Base-by-base conservation (phyloP, 169 alveolate genomes). In the Babesia ovata region DNA sequence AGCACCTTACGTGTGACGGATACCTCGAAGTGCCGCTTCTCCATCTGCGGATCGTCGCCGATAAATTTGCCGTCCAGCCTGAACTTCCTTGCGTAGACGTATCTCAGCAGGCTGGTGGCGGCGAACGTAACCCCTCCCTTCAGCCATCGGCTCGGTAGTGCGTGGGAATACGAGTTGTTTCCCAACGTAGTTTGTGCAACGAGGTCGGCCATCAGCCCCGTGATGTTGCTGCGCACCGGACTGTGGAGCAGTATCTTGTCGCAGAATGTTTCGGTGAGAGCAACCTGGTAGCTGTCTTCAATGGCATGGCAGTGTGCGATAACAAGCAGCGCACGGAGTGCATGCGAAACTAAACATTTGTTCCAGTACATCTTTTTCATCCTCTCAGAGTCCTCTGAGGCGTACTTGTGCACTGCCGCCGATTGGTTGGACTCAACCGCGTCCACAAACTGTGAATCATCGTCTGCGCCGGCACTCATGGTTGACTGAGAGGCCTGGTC, bases 61-160 rank as follows among this genome's bases (percentile, higher is more conserved):
- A 67, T 67, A 42, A 67, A 67, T 57, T 52, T 67, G 14, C 76
- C 76, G 39, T 67, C 76, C 17, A 75, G 26, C 39, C 46, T 63
- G 63, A 60, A 71, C 72, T 59, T 71, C 11, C 72, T 26, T 1
- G 72, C 72, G 54, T 71, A 71, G 29, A 71, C 52, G 42, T 60
- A 71, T 14, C 84, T 4, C 49, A 63, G 56, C 60, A 75, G 24
- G 70, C 73, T 57, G 21, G 39, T 50, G 14, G 76, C 75, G 4
- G 67, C 62, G 57, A 63, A 75, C 21, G 52, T 54, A 36, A 57
- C 67, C 50, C 76, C 70, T 21, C 44, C 44, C 53, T 75, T 75
- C 57, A 75, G 75, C 74, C 75, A 75, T 24, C 61, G n/a, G 69
- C 71, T 57, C 16, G 74, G 84, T 8, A 65, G 60, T n/a, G 70